These are phyloP conservation scores for Cladosporium colombiae DNA, from an alignment of 2,329 filamentous ascomycete genomes.

Conservation along the genomic window DNA sequence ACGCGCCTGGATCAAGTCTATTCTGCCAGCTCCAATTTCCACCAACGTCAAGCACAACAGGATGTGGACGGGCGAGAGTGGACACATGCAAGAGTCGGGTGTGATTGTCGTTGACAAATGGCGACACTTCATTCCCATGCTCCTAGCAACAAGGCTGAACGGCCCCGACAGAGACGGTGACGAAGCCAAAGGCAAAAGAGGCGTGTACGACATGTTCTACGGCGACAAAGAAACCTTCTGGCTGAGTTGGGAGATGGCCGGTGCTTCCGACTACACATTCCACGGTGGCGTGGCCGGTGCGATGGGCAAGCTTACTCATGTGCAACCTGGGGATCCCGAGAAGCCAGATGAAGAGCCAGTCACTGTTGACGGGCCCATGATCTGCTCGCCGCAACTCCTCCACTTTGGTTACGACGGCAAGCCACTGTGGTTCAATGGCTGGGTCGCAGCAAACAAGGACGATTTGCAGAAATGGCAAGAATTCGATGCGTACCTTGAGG, in stretches of 20 bases:
- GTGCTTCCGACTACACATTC: conserved; percentile 47
- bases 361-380: conserved; percentile 33
- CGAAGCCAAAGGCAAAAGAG: conserved; percentile 40
- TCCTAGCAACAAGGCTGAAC: conserved; percentile 45
- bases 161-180: conserved; percentile 49
- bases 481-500: conserved; percentile 41
- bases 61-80: conserved; percentile 42
- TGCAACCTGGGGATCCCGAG: conserved; percentile 18
- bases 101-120: conserved; percentile 52
- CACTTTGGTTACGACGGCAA: conserved; percentile 45
- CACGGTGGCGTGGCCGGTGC: conserved; percentile 44
- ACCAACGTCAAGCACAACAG: conserved; percentile 41
- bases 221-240: conserved; percentile 55
- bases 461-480: conserved; percentile 39
- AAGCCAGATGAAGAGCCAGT: conserved; percentile 19
- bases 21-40: conserved; percentile 48
- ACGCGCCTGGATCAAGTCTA: conserved; percentile 43
- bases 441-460: conserved; percentile 48
- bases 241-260: conserved; percentile 51
- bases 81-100: conserved; percentile 49
- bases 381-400: conserved; percentile 50
- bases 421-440: conserved; percentile 53
- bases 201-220: conserved; percentile 52
- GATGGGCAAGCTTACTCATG: conserved; percentile 36
- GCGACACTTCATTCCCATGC: conserved; percentile 47